These are phyloP conservation scores for Lipomyces mesembrius DNA, from an alignment of 805 yeast species.

Conservation along the genomic window DNA sequence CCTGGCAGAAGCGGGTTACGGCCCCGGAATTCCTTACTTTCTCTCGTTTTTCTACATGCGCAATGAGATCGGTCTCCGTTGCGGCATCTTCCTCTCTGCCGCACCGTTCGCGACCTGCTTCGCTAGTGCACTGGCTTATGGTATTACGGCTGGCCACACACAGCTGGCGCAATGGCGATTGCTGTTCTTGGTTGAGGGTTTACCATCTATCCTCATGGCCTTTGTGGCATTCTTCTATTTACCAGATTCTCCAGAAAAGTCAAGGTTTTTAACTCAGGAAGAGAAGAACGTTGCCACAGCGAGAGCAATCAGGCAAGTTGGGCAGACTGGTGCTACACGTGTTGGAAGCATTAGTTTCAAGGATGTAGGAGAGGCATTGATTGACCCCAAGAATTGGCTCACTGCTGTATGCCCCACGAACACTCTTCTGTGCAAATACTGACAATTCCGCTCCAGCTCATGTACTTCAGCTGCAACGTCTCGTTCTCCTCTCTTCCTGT, in stretches of 20 bases:
- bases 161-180: constrained; percentile 55
- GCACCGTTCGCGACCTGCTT: constrained; percentile 49
- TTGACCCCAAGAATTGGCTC: constrained; percentile 1
- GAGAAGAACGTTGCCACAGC: background rate
- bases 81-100: constrained; percentile 48
- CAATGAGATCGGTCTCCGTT: constrained; percentile 48
- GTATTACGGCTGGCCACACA: constrained; percentile 50
- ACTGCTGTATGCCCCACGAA: background rate
- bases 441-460: background rate
- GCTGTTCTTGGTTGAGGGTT: constrained; percentile 59
- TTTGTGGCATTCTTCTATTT: constrained; percentile 52
- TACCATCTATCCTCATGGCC: constrained; percentile 47
- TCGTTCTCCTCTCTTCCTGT: constrained; percentile 4
- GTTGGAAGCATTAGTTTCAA: background rate
- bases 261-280: background rate
- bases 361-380: background rate
- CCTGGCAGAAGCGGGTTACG: constrained; percentile 50
- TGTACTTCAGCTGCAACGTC: constrained; percentile 4
- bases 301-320: background rate
- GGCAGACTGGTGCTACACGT: background rate
- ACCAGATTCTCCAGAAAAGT: constrained; percentile 68
- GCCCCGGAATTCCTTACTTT: constrained; percentile 50
- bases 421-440: background rate
- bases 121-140: constrained; percentile 49
- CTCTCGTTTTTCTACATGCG: constrained; percentile 50